Conservation (phyloP, 1,139 yeast genomes). For the Scheffersomyces lignicola region DNA sequence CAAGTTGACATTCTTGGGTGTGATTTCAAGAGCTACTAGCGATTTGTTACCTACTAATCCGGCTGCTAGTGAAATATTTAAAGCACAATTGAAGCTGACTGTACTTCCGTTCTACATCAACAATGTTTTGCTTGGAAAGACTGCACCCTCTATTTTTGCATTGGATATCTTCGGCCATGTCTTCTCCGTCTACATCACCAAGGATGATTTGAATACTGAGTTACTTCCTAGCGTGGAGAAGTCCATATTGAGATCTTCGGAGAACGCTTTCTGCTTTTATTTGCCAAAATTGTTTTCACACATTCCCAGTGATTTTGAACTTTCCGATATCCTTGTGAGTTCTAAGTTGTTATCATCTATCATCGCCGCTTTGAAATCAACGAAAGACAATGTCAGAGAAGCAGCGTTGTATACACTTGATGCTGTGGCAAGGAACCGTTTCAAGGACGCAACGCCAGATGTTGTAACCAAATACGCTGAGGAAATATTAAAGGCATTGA, state of each 20-base stretch:
- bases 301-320: conserved; percentile 24
- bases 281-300: conserved; percentile 49
- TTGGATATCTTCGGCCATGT: conserved; percentile 37
- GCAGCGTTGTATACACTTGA: conserved; percentile 50
- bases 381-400: conserved; percentile 63
- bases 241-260: conserved; percentile 80
- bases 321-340: conserved; percentile 19
- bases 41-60: conserved; percentile 46
- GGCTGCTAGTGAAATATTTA: conserved; percentile 27
- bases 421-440: conserved; percentile 20
- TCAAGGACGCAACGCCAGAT: conserved; percentile 15
- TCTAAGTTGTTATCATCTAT: conserved; percentile 60
- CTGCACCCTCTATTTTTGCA: conserved; percentile 27
- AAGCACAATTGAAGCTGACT: conserved; percentile 15
- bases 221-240: conserved; percentile 71
- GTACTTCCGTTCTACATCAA: conserved; percentile 22
- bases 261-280: conserved; percentile 56
- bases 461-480: conserved; percentile 31
- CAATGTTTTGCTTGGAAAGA: conserved; percentile 48
- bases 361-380: conserved; percentile 66
- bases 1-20: conserved; percentile 33
- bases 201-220: conserved; percentile 38
- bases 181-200: conserved; percentile 40
- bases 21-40: conserved; percentile 35
- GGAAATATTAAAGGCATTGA: conserved; percentile 58